These are phyloP conservation scores for Trichophyton benhamiae DNA, from an alignment of 2,329 filamentous ascomycete genomes.

Conservation along the genomic window DNA sequence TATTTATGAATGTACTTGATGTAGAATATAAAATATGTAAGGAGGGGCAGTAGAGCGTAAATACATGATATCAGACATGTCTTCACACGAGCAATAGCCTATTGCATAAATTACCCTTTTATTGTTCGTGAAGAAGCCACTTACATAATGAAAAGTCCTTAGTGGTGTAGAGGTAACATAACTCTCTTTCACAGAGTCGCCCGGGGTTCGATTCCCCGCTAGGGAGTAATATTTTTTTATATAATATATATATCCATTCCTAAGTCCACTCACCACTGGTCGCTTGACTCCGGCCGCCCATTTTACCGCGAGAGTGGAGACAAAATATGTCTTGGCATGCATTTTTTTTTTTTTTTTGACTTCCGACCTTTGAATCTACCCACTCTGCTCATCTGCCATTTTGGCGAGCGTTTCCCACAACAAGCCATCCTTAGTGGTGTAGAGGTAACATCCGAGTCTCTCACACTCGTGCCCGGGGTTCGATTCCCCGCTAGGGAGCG, in stretches of 20 bases:
- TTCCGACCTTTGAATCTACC: neutral
- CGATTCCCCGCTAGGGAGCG: slow-evolving; percentile 6
- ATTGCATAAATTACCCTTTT: neutral
- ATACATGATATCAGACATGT: neutral
- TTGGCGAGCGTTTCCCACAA: neutral
- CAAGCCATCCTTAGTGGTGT: slow-evolving; percentile 8
- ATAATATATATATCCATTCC: neutral
- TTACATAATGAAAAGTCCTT: slow-evolving; percentile 1
- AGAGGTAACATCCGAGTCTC: slow-evolving; percentile 10
- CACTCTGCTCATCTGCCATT: neutral
- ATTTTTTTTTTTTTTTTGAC: neutral
- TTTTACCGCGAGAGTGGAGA: neutral
- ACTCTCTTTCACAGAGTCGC: slow-evolving; percentile 8
- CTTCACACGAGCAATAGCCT: neutral
- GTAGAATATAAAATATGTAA: no score
- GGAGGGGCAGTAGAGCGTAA: no score
- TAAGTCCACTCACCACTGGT: no score
- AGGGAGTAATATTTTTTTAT: neutral
- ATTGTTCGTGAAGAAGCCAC: neutral
- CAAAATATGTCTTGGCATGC: neutral
- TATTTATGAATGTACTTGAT: no score
- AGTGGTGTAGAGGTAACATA: slow-evolving; percentile 2
- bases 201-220: slow-evolving; percentile 9
- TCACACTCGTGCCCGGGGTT: slow-evolving; percentile 9
- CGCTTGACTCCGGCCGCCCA: neutral